Conservation (phyloP, 2,329 filamentous ascomycete species). For the Ascochyta viciae-villosae region DNA sequence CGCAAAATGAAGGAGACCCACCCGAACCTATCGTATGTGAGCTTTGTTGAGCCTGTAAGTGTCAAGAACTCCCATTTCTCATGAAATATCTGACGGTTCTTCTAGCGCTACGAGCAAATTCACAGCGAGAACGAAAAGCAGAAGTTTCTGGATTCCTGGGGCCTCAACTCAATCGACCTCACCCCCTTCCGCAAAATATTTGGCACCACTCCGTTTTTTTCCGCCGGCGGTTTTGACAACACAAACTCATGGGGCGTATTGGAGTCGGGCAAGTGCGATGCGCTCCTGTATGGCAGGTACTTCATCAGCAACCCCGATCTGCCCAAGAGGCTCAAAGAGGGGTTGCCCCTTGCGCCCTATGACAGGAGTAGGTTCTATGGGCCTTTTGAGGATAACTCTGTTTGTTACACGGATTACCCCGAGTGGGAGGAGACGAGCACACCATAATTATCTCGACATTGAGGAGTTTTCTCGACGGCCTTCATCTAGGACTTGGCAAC, state of each 20-base stretch:
- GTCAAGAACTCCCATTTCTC: not conserved
- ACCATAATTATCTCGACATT: not conserved
- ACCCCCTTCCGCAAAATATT: slow-evolving; percentile 60
- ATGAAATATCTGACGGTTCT: slow-evolving; percentile 38
- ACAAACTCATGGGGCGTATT: slow-evolving; percentile 58
- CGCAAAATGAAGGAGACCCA: slow-evolving; percentile 55
- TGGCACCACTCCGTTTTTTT: slow-evolving; percentile 61
- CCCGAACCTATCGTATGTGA: slow-evolving; percentile 60
- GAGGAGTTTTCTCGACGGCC: too few relatives aligned
- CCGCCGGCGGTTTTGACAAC: slow-evolving; percentile 62
- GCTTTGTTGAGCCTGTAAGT: slow-evolving; percentile 60
- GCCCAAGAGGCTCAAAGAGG: slow-evolving; percentile 48
- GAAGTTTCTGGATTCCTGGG: slow-evolving; percentile 58
- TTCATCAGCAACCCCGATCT: slow-evolving; percentile 58
- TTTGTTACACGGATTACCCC: slow-evolving; percentile 31
- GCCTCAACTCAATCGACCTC: slow-evolving; percentile 55
- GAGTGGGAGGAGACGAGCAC: slow-evolving; percentile 6
- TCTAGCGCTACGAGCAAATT: slow-evolving; percentile 59
- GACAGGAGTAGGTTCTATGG: slow-evolving; percentile 44
- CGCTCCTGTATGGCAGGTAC: slow-evolving; percentile 51
- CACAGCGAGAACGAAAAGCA: slow-evolving; percentile 59
- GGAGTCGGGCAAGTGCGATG: slow-evolving; percentile 49
- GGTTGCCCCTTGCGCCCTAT: slow-evolving; percentile 46
- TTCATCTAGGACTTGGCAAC: too few relatives aligned
- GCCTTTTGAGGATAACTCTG: slow-evolving; percentile 22